Evolutionary conservation across 345 rosid species (phyloP), one percentile per base, ranked within the genome.

Genomic region (Aurinia saxatilis): DNA sequence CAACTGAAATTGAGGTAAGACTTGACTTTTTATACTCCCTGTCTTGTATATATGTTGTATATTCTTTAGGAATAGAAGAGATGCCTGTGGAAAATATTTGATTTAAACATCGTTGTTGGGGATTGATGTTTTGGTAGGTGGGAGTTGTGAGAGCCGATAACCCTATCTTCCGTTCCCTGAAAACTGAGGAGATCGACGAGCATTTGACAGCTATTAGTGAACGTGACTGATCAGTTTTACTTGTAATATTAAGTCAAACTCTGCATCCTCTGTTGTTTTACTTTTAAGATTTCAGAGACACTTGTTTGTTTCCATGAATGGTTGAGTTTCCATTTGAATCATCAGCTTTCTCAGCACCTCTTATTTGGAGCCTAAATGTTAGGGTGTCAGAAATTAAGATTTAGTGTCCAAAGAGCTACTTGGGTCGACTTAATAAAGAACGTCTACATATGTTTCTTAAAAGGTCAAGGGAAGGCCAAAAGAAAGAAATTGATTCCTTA

Each of bases 1-100:
- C 96, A 16, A 88, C 88, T 56, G 96, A 88, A 73, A 88, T 88
- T 67, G 96, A 88, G 96, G 93, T 88, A 11, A n/a, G n/a, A n/a
- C n/a, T n/a, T n/a, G n/a, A n/a, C n/a, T n/a, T n/a, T n/a, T n/a
- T n/a, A 6, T 50, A 3, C n/a, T 19, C 27, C 5, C 50, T 50
- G 31, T 12, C 52, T 39, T 41, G 2, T 6, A 16, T 48, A 8
- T n/a, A n/a, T n/a, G n/a, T n/a, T 49, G 27, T 29, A 31, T 19
- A 25, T 14, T 54, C n/a, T 7, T 27, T 66, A 15, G 37, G 23
- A 65, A 21, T n/a, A n/a, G n/a, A n/a, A n/a, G n/a, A n/a, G n/a
- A n/a, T n/a, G n/a, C n/a, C n/a, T n/a, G n/a, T n/a, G n/a, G n/a
- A n/a, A n/a, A n/a, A n/a, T n/a, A 3, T 23, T 23, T 23, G 27